Evolutionary conservation across 306 rosid genomes (phyloP).

Genomic region (Neltuma alba): DNA sequence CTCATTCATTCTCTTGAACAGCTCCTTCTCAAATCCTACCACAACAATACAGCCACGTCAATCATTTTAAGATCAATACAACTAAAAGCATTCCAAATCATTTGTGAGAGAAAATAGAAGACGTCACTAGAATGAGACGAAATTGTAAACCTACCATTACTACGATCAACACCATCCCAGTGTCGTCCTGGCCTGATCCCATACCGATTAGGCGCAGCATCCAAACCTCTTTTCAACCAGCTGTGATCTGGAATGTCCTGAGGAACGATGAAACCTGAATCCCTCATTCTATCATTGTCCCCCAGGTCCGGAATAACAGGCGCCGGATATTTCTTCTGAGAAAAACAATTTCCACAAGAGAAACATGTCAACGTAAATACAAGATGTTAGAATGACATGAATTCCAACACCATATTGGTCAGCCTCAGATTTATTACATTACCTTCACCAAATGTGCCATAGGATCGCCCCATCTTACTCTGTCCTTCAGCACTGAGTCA

Average conservation of each 20-base stretch:
- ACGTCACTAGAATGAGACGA: neutral
- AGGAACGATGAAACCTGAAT: slow-evolving; percentile 85
- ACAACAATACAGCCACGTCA: slow-evolving; percentile 23
- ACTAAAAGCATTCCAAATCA: neutral
- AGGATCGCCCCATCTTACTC: slow-evolving; percentile 93
- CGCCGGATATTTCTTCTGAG: slow-evolving; percentile 68
- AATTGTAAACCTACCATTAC: slow-evolving; percentile 69
- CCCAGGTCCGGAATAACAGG: slow-evolving; percentile 66
- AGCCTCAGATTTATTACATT: slow-evolving; percentile 30
- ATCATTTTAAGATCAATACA: neutral
- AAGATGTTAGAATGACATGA: slow-evolving; percentile 1
- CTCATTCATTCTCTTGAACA: slow-evolving; percentile 76
- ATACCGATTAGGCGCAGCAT: slow-evolving; percentile 77
- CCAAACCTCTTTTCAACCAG: slow-evolving; percentile 83
- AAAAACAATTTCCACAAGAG: slow-evolving; percentile 32
- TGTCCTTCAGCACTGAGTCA: slow-evolving; percentile 71
- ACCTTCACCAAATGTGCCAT: slow-evolving; percentile 96
- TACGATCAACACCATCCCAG: slow-evolving; percentile 96
- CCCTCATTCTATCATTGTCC: slow-evolving; percentile 73
- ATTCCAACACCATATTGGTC: neutral
- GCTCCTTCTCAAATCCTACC: slow-evolving; percentile 74
- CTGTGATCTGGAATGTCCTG: slow-evolving; percentile 87
- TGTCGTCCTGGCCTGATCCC: slow-evolving; percentile 92
- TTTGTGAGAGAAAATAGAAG: neutral
- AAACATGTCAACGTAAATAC: slow-evolving; percentile 26